phyloP scores from a whole-genome alignment of 2,329 filamentous ascomycete genomes.

The Thelonectria rubi region DNA sequence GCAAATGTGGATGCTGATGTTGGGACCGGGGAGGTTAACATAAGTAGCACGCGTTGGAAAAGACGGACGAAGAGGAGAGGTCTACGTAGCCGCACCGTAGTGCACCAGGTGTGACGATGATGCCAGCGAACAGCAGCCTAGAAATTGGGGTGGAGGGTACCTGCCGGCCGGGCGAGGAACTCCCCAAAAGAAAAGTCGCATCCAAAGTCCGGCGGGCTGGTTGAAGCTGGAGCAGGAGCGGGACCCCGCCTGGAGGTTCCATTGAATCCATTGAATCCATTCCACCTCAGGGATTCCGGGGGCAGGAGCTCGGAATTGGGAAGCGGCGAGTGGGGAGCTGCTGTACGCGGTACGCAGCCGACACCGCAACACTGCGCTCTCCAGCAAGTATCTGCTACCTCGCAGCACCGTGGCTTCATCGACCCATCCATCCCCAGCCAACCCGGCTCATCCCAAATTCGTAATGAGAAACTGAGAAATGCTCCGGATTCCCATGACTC shows the following conservation, averaged over 20 bases:
- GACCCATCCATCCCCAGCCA: neutral
- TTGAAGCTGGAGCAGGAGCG: constrained; percentile 10
- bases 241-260: constrained; percentile 19
- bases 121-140: constrained; percentile 44
- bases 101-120: constrained; percentile 35
- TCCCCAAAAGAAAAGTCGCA: constrained; percentile 2
- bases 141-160: neutral
- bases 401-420: neutral
- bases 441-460: neutral
- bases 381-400: constrained; percentile 5
- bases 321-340: constrained; percentile 7
- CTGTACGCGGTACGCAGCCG: neutral
- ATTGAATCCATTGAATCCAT: neutral
- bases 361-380: no score
- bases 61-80: constrained; percentile 13
- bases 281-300: neutral
- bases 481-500: neutral
- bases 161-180: neutral
- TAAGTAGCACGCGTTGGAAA: neutral
- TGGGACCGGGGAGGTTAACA: neutral
- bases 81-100: constrained; percentile 7
- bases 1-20: neutral
- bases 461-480: neutral
- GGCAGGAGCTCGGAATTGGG: neutral
- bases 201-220: neutral